These are phyloP conservation scores for Xylariaceae sp. DNA, from an alignment of 2,329 filamentous ascomycete species.

Conservation along the genomic window DNA sequence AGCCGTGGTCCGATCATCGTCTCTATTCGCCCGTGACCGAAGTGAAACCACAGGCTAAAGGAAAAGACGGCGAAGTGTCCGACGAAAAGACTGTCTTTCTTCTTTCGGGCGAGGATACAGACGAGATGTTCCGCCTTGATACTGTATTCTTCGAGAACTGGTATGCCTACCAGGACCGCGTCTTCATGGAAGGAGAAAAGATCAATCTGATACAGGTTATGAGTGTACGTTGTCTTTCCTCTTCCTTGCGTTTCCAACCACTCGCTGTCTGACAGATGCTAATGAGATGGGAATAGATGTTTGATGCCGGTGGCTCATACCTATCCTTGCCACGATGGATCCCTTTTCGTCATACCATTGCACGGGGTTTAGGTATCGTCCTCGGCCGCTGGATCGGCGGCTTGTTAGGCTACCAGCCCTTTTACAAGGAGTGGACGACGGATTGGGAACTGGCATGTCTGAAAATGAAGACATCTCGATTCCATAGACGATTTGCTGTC, in stretches of 20 bases:
- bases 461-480: constrained; percentile 32
- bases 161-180: constrained; percentile 33
- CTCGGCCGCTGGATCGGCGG: constrained; percentile 37
- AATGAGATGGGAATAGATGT: constrained; percentile 29
- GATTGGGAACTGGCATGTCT: constrained; percentile 35
- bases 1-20: constrained; percentile 26
- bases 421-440: constrained; percentile 34
- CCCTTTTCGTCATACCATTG: constrained; percentile 31
- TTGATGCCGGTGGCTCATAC: constrained; percentile 37
- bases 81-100: constrained; percentile 23
- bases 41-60: neutral
- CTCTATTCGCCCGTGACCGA: constrained; percentile 24
- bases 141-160: constrained; percentile 34
- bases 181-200: constrained; percentile 26
- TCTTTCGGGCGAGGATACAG: constrained; percentile 27
- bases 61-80: constrained; percentile 14
- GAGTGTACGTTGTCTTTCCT: constrained; percentile 21
- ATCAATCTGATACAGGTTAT: constrained; percentile 27
- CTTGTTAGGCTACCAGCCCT: constrained; percentile 37
- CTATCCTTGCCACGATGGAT: constrained; percentile 35
- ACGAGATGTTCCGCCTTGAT: constrained; percentile 29
- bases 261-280: neutral
- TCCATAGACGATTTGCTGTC: constrained; percentile 27
- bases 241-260: neutral
- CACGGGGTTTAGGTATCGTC: constrained; percentile 29